Evolutionary conservation across 2,329 filamentous ascomycete genomes (phyloP).

Genomic region (Colletotrichum tropicicola): DNA sequence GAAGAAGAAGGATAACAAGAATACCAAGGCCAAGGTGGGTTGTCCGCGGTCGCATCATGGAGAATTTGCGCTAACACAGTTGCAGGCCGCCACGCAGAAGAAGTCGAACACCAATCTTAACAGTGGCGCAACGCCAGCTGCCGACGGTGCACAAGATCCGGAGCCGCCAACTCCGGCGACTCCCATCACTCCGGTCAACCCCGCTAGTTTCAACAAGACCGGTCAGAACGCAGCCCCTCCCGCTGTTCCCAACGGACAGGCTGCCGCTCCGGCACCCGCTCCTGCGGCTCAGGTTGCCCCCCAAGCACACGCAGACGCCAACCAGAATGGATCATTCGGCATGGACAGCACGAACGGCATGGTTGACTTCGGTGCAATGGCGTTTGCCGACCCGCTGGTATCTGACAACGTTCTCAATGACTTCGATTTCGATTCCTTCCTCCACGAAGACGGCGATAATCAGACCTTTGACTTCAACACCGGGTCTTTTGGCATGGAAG

Average conservation of each 20-base stretch:
- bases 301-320: conserved; percentile 56
- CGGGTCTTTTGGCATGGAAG: conserved; percentile 62
- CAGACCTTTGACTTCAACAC: conserved; percentile 64
- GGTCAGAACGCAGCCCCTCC: conserved; percentile 51
- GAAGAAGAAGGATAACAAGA: conserved; percentile 79
- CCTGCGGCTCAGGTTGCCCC: conserved; percentile 53
- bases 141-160: conserved; percentile 63
- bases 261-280: conserved; percentile 52
- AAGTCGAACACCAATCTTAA: conserved; percentile 67
- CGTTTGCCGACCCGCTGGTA: conserved; percentile 63
- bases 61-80: not conserved
- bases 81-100: conserved; percentile 66
- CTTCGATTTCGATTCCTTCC: conserved; percentile 75
- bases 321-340: conserved; percentile 52
- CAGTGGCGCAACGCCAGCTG: conserved; percentile 64
- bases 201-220: conserved; percentile 57
- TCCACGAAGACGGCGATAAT: conserved; percentile 63
- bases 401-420: conserved; percentile 69
- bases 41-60: not conserved
- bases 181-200: conserved; percentile 68
- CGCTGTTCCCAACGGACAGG: conserved; percentile 52
- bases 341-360: conserved; percentile 54
- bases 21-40: conserved; percentile 74
- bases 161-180: conserved; percentile 70
- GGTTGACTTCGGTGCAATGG: conserved; percentile 59